Evolutionary conservation across 2,329 filamentous ascomycete species (phyloP).

Genomic region (Microascus cirrosus): DNA sequence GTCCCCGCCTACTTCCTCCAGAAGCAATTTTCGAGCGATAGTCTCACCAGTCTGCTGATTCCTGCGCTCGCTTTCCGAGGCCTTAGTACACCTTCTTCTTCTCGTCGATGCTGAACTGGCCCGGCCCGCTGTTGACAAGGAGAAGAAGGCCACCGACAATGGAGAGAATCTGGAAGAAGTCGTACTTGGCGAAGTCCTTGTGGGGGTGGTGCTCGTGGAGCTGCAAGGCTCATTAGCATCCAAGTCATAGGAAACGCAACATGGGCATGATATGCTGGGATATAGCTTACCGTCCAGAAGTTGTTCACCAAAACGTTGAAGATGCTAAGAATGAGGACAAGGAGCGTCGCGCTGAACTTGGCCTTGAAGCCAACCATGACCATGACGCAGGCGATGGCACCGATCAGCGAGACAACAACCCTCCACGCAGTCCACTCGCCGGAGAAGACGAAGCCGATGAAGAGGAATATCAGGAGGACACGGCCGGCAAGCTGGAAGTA

Average conservation of each 20-base stretch:
- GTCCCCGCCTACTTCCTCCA: neutral
- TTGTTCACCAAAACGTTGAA: slow-evolving; percentile 99
- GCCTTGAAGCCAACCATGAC: slow-evolving; percentile 99
- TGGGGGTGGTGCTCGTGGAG: slow-evolving; percentile 96
- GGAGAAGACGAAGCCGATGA: slow-evolving; percentile 91
- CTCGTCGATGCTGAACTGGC: slow-evolving; percentile 96
- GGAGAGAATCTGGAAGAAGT: slow-evolving; percentile 99
- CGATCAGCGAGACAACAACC: slow-evolving; percentile 71
- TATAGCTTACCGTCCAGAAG: slow-evolving; percentile 94
- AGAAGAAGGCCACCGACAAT: slow-evolving; percentile 95
- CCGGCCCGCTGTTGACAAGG: slow-evolving; percentile 96
- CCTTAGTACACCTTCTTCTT: slow-evolving; percentile 98
- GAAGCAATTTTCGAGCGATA: neutral
- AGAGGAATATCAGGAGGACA: slow-evolving; percentile 93
- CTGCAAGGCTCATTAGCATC: slow-evolving; percentile 29
- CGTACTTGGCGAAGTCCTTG: slow-evolving; percentile 99
- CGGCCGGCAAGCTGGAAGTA: slow-evolving; percentile 98
- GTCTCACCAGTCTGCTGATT: neutral
- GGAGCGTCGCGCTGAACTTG: slow-evolving; percentile 92
- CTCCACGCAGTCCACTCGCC: slow-evolving; percentile 88
- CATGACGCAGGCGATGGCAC: slow-evolving; percentile 91
- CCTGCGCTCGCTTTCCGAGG: neutral
- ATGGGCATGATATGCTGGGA: neutral
- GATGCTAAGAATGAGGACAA: slow-evolving; percentile 88
- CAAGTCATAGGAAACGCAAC: neutral